These are phyloP conservation scores for Pholiota molesta DNA, from an alignment of 768 basidiomycete genomes.

Conservation along the genomic window DNA sequence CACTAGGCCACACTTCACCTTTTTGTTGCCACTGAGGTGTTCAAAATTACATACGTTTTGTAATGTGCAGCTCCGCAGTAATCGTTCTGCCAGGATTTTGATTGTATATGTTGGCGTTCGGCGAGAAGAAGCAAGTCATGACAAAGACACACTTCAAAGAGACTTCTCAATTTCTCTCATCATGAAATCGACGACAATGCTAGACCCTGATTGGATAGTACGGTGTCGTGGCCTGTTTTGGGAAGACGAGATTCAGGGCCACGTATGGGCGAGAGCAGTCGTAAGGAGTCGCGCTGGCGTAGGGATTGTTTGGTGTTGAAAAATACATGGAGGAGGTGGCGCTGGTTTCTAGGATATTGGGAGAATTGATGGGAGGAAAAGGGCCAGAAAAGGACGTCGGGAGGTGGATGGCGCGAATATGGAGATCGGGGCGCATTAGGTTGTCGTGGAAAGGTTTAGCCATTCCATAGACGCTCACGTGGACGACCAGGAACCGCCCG, in stretches of 20 bases:
- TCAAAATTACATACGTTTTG: neutral
- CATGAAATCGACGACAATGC: neutral
- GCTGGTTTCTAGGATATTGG: neutral
- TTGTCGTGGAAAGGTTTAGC: neutral
- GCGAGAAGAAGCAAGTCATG: neutral
- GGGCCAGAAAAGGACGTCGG: neutral
- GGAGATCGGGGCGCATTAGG: neutral
- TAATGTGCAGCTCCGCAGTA: neutral
- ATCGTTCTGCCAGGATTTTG: neutral
- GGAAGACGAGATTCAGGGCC: neutral
- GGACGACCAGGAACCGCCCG: slow-evolving; percentile 34
- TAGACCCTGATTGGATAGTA: too few species aligned
- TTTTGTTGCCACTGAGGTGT: too few species aligned
- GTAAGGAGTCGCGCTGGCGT: too few species aligned
- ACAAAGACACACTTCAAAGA: too few species aligned
- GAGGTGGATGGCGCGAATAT: neutral
- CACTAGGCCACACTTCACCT: too few species aligned
- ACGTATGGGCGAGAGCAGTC: neutral
- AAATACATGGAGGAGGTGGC: neutral
- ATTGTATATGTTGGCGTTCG: too few species aligned
- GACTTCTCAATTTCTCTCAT: neutral
- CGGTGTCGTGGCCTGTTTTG: too few species aligned
- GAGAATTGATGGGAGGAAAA: neutral
- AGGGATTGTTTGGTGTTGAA: neutral
- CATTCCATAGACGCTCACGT: slow-evolving; percentile 25